Base-by-base conservation (phyloP, 2,329 filamentous ascomycete genomes). In the Hypoxylon sp. region DNA sequence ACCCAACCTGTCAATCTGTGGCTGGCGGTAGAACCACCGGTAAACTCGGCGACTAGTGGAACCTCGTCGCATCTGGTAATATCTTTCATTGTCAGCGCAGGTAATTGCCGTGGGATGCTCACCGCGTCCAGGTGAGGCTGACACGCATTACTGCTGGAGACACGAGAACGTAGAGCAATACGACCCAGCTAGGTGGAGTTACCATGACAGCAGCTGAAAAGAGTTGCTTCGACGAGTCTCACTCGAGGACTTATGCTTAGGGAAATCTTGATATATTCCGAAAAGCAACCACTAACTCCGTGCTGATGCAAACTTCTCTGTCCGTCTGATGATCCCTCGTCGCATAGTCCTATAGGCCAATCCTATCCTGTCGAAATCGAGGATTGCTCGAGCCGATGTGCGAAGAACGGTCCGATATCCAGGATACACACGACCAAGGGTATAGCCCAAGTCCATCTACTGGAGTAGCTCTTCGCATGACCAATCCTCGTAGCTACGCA, bases 401-500 rank as follows among this genome's bases (percentile, higher is more conserved):
- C 56, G n/a, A n/a, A 43, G 23, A 29, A 41, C 11, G 37, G 16
- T 25, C 34, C 5, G 25, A 32, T 30, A 39, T 51, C 14, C 14
- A 57, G 37, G 27, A 21, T 47, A 29, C 14, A 39, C 23, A 47
- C 41, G 45, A 41, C 32, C 16, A 23, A 65, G 41, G 45, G 29
- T 34, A 52, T 60, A 30, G 14, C 6, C 5, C 5, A 21, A 21
- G 29, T 21, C 43, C 27, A 41, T 46, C 55, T 79, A 88, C 79
- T 88, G 86, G 59, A 97, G 86, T 70, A 98, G 85, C 81, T 99
- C 96, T 82, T 98, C 96, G 81, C 94, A 97, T 34, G 94, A 97
- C 96, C 96, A 99, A 80, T 99, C 96, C 86, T 99, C 96, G 81
- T 98, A 98, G 83, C 92, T 95, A 71, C n/a, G 56, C 27, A 23